A percentile compares a stretch with the other conserved stretches of the same genome.
These are phyloP conservation scores for Hortiboletus rubellus DNA, from an alignment of 1,284 basidiomycete species.

Conservation along the genomic window DNA sequence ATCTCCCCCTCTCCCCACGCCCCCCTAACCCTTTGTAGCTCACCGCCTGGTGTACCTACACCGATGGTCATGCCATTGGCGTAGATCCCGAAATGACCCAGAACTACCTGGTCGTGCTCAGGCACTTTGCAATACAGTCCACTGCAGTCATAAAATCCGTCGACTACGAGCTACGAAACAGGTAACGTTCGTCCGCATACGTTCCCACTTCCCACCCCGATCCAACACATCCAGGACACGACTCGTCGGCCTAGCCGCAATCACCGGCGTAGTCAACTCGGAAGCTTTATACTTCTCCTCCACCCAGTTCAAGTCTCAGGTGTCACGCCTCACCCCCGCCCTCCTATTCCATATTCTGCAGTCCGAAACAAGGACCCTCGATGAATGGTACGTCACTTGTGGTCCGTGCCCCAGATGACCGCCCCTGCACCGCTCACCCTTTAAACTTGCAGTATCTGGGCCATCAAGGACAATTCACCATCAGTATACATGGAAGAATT, in stretches of 20 bases:
- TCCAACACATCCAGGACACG: conserved; percentile 57
- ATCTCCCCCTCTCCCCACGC: not conserved
- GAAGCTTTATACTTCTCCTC: conserved; percentile 82
- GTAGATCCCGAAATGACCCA: conserved; percentile 71
- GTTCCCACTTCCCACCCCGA: not conserved
- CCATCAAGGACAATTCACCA: conserved; percentile 65
- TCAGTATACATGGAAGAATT: conserved; percentile 83
- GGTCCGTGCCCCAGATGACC: not conserved
- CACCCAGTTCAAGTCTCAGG: conserved; percentile 74
- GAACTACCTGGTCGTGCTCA: conserved; percentile 71
- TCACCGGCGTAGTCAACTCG: conserved; percentile 81
- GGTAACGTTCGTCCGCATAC: conserved; percentile 41
- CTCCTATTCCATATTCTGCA: conserved; percentile 72
- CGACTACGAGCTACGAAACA: conserved; percentile 68
- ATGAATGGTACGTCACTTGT: conserved; percentile 59
- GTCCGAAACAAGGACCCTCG: conserved; percentile 59
- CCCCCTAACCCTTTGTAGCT: conserved; percentile 52
- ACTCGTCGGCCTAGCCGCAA: conserved; percentile 81
- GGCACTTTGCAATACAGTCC: conserved; percentile 67
- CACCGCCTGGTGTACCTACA: conserved; percentile 90
- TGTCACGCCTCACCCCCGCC: conserved; percentile 71
- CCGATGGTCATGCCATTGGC: conserved; percentile 80
- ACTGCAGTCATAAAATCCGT: conserved; percentile 44
- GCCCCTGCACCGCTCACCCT: not conserved
- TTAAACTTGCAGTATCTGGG: conserved; percentile 45